These are phyloP conservation scores for Neonectria ditissima DNA, from an alignment of 2,329 filamentous ascomycete genomes.

Conservation along the genomic window DNA sequence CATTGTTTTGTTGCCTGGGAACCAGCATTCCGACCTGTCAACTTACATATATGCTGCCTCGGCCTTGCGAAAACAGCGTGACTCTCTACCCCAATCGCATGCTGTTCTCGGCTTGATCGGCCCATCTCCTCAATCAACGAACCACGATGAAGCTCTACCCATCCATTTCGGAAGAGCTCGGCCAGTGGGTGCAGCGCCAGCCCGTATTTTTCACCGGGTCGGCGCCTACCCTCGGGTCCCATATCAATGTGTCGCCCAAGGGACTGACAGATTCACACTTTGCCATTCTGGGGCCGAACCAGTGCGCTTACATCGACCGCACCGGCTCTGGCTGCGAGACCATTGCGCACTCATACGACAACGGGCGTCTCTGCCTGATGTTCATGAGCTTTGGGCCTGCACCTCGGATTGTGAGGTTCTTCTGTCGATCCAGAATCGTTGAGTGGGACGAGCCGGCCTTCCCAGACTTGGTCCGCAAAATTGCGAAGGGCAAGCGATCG, in stretches of 20 bases:
- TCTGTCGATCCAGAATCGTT: constrained; percentile 69
- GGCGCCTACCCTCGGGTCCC: constrained; percentile 73
- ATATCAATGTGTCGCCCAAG: constrained; percentile 84
- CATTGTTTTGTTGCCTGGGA: constrained; percentile 13
- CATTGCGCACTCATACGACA: constrained; percentile 80
- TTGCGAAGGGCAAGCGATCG: constrained; percentile 51
- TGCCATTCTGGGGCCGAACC: constrained; percentile 67
- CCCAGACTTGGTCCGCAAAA: constrained; percentile 57
- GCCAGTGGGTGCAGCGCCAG: constrained; percentile 73
- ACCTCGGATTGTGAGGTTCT: constrained; percentile 73
- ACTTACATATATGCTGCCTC: constrained; percentile 26
- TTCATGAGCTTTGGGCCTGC: constrained; percentile 73
- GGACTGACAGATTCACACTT: constrained; percentile 74
- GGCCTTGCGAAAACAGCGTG: constrained; percentile 30
- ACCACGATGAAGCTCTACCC: constrained; percentile 69
- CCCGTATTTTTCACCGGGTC: constrained; percentile 82
- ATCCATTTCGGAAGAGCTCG: constrained; percentile 66
- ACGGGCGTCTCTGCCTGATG: constrained; percentile 79
- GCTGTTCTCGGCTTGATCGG: constrained; percentile 36
- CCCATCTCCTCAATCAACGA: constrained; percentile 30
- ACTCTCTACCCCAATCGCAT: constrained; percentile 23
- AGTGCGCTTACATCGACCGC: constrained; percentile 78
- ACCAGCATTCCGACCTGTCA: constrained; percentile 28
- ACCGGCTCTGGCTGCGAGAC: constrained; percentile 83
- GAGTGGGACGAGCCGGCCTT: constrained; percentile 69